phyloP scores from a whole-genome alignment of 352 stramenopile species.

The Phytophthora nicotianae region DNA sequence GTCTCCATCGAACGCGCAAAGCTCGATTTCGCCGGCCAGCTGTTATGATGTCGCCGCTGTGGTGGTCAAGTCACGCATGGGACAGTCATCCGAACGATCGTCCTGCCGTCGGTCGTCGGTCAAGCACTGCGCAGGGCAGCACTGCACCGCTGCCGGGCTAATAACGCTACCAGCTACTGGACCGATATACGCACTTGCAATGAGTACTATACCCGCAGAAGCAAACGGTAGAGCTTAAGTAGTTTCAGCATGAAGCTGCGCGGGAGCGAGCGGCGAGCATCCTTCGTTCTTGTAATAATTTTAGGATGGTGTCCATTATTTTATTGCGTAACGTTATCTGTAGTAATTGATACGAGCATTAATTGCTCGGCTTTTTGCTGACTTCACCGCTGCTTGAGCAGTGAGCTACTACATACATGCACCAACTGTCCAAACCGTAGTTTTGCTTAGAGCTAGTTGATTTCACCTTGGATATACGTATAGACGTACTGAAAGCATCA shows the following conservation, averaged over 20 bases:
- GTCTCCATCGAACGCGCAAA: conserved; percentile 17
- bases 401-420: too few relatives aligned
- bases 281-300: conserved; percentile 1
- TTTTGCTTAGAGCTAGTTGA: too few relatives aligned
- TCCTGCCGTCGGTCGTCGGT: not conserved
- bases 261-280: not conserved
- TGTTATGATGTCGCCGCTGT: conserved; percentile 27
- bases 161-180: not conserved
- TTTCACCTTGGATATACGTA: too few relatives aligned
- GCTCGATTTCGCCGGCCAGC: conserved; percentile 19
- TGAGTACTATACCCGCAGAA: not conserved
- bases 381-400: too few relatives aligned
- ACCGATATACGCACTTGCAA: not conserved
- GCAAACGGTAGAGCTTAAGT: not conserved
- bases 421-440: too few relatives aligned
- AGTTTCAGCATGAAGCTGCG: not conserved
- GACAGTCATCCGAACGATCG: conserved; percentile 8
- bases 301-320: not conserved
- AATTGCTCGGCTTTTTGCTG: too few relatives aligned
- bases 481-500: too few relatives aligned
- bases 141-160: not conserved
- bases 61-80: conserved; percentile 7
- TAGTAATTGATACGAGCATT: too few relatives aligned
- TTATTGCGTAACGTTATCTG: not conserved
- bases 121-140: not conserved